These are phyloP conservation scores for Chlorella vulgaris DNA, from an alignment of 139 green algal species.

Conservation along the genomic window DNA sequence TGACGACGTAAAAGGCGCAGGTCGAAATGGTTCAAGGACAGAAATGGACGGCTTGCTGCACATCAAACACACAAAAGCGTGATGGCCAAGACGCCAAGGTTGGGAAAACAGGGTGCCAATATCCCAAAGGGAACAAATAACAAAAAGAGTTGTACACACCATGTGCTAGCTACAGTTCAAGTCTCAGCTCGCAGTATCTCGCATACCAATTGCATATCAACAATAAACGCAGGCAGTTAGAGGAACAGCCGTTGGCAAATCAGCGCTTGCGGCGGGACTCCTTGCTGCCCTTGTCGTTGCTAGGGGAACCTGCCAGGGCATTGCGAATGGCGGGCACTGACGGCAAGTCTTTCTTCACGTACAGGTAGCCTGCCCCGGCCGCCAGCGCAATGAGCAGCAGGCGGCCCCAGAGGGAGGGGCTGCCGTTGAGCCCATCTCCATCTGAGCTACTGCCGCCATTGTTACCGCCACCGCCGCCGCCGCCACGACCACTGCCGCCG, in stretches of 20 bases:
- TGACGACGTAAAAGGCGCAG: too few relatives aligned
- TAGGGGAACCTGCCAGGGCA: background rate
- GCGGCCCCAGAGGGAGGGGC: background rate
- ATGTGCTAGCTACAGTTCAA: too few relatives aligned
- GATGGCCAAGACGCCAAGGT: too few relatives aligned
- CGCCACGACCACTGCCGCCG: background rate
- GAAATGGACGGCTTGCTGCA: too few relatives aligned
- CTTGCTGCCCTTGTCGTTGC: background rate
- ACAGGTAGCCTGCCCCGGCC: background rate
- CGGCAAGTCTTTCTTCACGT: background rate
- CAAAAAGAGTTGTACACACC: too few relatives aligned
- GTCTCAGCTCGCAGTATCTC: too few relatives aligned
- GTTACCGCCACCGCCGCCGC: background rate
- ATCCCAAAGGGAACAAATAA: too few relatives aligned
- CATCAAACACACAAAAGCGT: too few relatives aligned
- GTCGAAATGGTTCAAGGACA: too few relatives aligned
- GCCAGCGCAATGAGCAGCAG: background rate
- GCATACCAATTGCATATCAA: too few relatives aligned
- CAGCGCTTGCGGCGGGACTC: background rate
- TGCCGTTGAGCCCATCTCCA: background rate
- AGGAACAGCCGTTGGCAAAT: too few relatives aligned
- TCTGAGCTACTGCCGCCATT: background rate
- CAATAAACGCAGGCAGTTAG: background rate
- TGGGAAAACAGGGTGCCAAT: too few relatives aligned
- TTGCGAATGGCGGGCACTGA: conserved; percentile 4